Evolutionary conservation across 257 asterid genomes (phyloP).

Genomic region (Handroanthus guayacan): DNA sequence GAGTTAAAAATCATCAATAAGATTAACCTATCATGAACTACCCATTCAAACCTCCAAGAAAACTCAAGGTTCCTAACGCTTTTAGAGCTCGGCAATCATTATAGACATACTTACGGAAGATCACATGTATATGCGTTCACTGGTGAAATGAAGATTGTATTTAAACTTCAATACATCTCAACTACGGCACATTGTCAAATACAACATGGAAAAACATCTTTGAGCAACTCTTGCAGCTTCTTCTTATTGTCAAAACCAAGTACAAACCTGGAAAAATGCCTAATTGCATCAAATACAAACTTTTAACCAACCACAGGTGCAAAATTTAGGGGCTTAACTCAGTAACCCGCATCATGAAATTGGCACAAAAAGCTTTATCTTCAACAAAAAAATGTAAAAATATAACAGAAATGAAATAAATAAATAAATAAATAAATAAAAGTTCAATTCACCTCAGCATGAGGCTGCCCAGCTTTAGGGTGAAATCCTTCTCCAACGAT

Average conservation of each 20-base stretch:
- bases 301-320: background rate
- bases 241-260: conserved; percentile 15
- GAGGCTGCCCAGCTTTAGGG: conserved; percentile 98
- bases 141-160: background rate
- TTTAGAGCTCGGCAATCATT: background rate
- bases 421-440: background rate
- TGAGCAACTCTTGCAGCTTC: background rate
- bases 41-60: background rate
- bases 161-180: background rate
- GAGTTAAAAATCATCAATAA: background rate
- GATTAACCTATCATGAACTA: background rate
- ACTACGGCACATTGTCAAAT: background rate
- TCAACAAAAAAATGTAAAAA: conserved; percentile 25
- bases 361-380: background rate
- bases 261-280: background rate
- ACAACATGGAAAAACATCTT: no score
- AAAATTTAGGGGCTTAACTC: background rate
- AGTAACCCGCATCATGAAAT: conserved; percentile 13
- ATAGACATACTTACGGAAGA: background rate
- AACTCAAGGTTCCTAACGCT: background rate
- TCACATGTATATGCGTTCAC: no score
- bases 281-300: background rate
- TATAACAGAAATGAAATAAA: background rate
- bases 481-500: conserved; percentile 95
- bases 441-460: conserved; percentile 75